Evolutionary conservation across 768 basidiomycete species (phyloP).

Genomic region (Auricularia sp.): DNA sequence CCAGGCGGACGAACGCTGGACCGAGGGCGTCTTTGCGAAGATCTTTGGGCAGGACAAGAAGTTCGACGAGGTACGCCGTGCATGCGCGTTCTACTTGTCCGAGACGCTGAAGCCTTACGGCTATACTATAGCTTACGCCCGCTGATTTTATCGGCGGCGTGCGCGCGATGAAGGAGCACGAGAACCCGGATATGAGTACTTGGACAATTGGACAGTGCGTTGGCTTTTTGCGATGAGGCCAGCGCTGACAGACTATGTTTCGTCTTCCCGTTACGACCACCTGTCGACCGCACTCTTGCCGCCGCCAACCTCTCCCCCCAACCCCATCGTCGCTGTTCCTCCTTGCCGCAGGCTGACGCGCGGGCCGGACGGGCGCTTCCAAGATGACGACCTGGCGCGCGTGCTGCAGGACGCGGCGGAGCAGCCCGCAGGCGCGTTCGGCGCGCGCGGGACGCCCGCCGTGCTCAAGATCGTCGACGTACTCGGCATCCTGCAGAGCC

Average conservation of each 20-base stretch:
- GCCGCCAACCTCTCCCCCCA: not conserved
- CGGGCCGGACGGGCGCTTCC: constrained; percentile 43
- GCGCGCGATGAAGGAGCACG: constrained; percentile 10
- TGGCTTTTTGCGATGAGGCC: too few species aligned
- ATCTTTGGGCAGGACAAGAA: constrained; percentile 31
- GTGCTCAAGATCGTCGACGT: constrained; percentile 58
- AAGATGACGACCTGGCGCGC: constrained; percentile 50
- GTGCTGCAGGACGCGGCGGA: constrained; percentile 56
- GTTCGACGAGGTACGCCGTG: constrained; percentile 24
- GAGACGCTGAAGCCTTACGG: not conserved
- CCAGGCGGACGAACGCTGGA: constrained; percentile 45
- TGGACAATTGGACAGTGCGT: constrained; percentile 50
- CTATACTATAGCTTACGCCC: constrained; percentile 7
- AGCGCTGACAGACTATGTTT: too few species aligned
- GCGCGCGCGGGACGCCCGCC: constrained; percentile 59
- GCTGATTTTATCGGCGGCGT: constrained; percentile 7
- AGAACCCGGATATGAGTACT: constrained; percentile 27
- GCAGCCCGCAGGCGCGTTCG: constrained; percentile 48
- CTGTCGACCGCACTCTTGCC: not conserved
- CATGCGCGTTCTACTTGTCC: not conserved
- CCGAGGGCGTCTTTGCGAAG: constrained; percentile 33
- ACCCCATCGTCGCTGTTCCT: not conserved
- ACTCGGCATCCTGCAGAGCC: constrained; percentile 53
- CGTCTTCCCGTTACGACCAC: not conserved
- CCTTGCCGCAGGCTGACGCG: constrained; percentile 35